A percentile compares a stretch with the other conserved stretches of the same genome.
Conservation (phyloP, 2,329 filamentous ascomycete genomes). For the Aureobasidium uvarum region DNA sequence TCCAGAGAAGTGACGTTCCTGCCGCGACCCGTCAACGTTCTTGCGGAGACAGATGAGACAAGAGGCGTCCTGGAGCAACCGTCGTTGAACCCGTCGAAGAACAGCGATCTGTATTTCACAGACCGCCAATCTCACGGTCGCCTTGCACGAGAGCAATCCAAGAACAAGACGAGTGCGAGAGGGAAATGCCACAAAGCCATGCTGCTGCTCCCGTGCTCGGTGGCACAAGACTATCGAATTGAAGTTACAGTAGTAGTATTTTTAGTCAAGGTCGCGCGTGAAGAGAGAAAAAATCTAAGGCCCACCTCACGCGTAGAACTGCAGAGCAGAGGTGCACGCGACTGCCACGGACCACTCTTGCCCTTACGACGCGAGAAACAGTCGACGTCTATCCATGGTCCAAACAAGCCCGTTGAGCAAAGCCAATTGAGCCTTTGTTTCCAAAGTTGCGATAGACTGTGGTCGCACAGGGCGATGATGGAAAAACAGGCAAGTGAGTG, state of each 20-base stretch:
- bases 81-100: constrained; percentile 5
- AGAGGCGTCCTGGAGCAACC: constrained; percentile 16
- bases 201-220: not conserved
- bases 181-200: not conserved
- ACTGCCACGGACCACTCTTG: constrained; percentile 14
- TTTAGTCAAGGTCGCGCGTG: constrained; percentile 9
- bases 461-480: constrained; percentile 12
- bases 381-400: constrained; percentile 4
- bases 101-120: constrained; percentile 23
- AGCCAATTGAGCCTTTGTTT: not conserved
- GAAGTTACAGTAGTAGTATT: not conserved
- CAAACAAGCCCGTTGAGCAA: constrained; percentile 16
- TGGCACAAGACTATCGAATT: constrained; percentile 24
- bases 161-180: not conserved
- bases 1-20: constrained; percentile 13
- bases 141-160: not conserved
- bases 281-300: not conserved
- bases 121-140: not conserved
- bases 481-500: not conserved
- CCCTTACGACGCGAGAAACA: constrained; percentile 17
- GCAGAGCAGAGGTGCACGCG: constrained; percentile 6
- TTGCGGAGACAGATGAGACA: constrained; percentile 25
- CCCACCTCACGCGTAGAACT: constrained; percentile 13
- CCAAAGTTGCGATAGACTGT: not conserved
- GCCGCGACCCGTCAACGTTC: constrained; percentile 20